Evolutionary conservation across 805 yeast species (phyloP).

Genomic region (Lipomyces kockii): DNA sequence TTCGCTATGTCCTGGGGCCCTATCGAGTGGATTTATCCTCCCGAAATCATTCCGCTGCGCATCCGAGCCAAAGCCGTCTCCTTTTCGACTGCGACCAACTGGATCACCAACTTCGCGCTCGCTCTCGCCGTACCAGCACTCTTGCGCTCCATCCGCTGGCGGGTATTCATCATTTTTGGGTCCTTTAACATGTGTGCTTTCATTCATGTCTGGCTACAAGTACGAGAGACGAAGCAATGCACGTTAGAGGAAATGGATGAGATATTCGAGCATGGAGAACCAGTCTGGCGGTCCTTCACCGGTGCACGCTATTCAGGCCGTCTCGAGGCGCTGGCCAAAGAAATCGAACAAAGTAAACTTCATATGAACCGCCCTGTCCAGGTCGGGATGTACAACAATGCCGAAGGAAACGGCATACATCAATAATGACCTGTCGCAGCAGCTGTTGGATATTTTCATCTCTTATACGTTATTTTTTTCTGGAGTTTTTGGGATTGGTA

Average conservation of each 20-base stretch:
- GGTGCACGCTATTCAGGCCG: neutral
- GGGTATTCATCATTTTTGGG: conserved; percentile 72
- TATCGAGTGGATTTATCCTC: conserved; percentile 32
- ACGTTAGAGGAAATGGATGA: conserved; percentile 89
- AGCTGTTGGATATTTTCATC: too few species aligned
- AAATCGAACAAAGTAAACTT: neutral
- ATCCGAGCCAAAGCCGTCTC: conserved; percentile 90
- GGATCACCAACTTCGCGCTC: conserved; percentile 89
- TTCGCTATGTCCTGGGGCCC: conserved; percentile 89
- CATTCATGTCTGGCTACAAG: conserved; percentile 48
- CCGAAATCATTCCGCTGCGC: conserved; percentile 66
- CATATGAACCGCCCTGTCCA: neutral
- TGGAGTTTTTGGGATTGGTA: too few species aligned
- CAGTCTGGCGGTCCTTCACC: neutral
- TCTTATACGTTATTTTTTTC: too few species aligned
- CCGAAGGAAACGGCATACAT: too few species aligned
- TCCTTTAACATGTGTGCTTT: conserved; percentile 73
- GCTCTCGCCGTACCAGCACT: conserved; percentile 85
- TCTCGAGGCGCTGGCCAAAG: neutral
- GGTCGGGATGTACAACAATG: neutral
- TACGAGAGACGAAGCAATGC: conserved; percentile 87
- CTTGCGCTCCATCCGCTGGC: conserved; percentile 75
- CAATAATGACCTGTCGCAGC: too few species aligned
- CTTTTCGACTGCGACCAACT: conserved; percentile 84
- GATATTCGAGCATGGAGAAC: conserved; percentile 55